These are phyloP conservation scores for Stentor coeruleus DNA, from an alignment of 73 alveolate species.

Conservation along the genomic window DNA sequence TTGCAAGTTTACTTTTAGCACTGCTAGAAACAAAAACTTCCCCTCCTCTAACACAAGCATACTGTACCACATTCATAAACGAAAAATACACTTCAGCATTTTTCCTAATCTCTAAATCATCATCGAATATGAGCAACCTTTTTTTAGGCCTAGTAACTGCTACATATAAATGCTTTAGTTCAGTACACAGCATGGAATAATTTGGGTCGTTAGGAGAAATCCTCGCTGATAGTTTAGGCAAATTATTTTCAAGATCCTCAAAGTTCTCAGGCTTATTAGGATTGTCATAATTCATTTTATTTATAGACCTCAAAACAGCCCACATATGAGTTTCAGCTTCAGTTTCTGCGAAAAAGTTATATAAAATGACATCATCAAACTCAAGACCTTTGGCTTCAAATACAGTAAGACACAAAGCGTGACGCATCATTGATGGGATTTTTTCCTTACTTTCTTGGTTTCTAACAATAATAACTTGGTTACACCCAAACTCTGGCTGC, in stretches of 20 bases:
- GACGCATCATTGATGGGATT: slow-evolving; percentile 48
- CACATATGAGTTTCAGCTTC: slow-evolving; percentile 42
- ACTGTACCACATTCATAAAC: slow-evolving; percentile 47
- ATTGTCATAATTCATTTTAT: background rate
- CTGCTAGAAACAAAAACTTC: background rate
- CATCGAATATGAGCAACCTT: slow-evolving; percentile 76
- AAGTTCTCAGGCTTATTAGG: background rate
- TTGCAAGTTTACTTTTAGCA: background rate
- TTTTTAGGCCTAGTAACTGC: slow-evolving; percentile 84
- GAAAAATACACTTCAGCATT: slow-evolving; percentile 54
- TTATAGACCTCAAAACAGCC: slow-evolving; percentile 46
- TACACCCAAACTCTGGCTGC: slow-evolving; percentile 63
- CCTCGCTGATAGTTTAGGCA: background rate
- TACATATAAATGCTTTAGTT: slow-evolving; percentile 75
- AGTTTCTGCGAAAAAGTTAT: slow-evolving; percentile 69
- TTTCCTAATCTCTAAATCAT: slow-evolving; percentile 48
- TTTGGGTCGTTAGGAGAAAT: slow-evolving; percentile 7
- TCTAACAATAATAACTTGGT: slow-evolving; percentile 67
- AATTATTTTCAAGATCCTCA: slow-evolving; percentile 4
- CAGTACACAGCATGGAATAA: slow-evolving; percentile 65
- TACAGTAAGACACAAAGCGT: slow-evolving; percentile 65
- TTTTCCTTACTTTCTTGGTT: slow-evolving; percentile 57
- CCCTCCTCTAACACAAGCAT: slow-evolving; percentile 26
- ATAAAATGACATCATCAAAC: slow-evolving; percentile 65
- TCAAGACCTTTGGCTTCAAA: slow-evolving; percentile 76